A percentile compares a stretch with the other conserved stretches of the same genome.
Conservation (phyloP, 192 early-diverging fungal species). For the Coemansia sp. region DNA sequence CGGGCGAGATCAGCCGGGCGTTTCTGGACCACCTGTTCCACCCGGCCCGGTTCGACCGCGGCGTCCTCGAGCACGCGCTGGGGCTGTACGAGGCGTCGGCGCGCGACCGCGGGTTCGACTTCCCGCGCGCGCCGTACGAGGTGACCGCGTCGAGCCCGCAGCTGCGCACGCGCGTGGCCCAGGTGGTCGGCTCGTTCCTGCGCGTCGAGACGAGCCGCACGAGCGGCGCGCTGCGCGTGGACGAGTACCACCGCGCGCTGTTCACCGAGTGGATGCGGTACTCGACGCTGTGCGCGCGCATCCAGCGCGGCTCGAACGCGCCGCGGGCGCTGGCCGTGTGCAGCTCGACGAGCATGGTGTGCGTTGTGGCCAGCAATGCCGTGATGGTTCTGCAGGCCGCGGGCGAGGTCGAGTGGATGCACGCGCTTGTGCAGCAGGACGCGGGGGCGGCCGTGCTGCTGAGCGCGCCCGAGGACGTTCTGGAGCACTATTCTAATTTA, state of each 20-base stretch:
- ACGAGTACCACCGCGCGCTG: slow-evolving; percentile 32
- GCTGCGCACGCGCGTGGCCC: slow-evolving; percentile 31
- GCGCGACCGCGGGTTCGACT: slow-evolving; percentile 33
- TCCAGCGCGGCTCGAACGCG: slow-evolving; percentile 36
- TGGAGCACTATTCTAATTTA: slow-evolving; percentile 23
- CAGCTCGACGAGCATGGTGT: slow-evolving; percentile 29
- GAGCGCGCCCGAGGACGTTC: slow-evolving; percentile 10
- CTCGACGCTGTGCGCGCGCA: slow-evolving; percentile 39
- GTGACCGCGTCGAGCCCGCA: slow-evolving; percentile 17
- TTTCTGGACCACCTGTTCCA: slow-evolving; percentile 49
- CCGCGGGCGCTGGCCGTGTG: slow-evolving; percentile 36
- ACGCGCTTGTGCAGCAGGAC: slow-evolving; percentile 18
- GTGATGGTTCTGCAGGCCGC: slow-evolving; percentile 24
- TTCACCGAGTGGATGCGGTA: slow-evolving; percentile 56
- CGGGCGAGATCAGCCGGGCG: slow-evolving; percentile 25
- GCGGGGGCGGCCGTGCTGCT: slow-evolving; percentile 36
- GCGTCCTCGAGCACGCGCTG: slow-evolving; percentile 39
- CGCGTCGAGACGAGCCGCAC: slow-evolving; percentile 20
- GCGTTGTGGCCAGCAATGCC: slow-evolving; percentile 19
- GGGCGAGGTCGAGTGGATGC: slow-evolving; percentile 36
- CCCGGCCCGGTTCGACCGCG: slow-evolving; percentile 39
- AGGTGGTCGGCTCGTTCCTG: slow-evolving; percentile 31
- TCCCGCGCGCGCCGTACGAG: slow-evolving; percentile 16
- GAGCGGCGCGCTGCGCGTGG: slow-evolving; percentile 13
- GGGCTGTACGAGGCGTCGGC: slow-evolving; percentile 26